A percentile compares a stretch with the other conserved stretches of the same genome.
Conservation (phyloP, 164 flowering plant species). For the Stephania japonica region DNA sequence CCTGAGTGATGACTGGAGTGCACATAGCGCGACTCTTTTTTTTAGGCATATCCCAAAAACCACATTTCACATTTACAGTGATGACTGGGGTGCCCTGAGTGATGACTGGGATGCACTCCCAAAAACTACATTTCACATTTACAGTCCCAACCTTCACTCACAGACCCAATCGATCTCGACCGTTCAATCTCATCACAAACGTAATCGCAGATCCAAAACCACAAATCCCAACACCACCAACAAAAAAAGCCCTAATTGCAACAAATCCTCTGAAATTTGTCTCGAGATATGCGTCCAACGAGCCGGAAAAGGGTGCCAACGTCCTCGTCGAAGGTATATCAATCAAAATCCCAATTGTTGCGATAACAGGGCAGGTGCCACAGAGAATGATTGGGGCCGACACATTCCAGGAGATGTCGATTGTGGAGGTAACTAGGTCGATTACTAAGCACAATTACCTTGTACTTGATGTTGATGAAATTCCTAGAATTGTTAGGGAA, state of each 20-base stretch:
- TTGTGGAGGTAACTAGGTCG: constrained; percentile 62
- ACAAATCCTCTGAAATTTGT: constrained; percentile 8
- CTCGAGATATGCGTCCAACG: constrained; percentile 38
- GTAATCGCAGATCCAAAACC: constrained; percentile 10
- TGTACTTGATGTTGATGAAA: constrained; percentile 54
- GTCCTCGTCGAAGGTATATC: constrained; percentile 70
- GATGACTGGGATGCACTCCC: no score
- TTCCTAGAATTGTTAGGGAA: constrained; percentile 49
- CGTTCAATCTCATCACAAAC: constrained; percentile 14
- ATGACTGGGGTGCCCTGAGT: no score
- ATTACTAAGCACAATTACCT: constrained; percentile 69
- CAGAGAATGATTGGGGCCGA: constrained; percentile 66
- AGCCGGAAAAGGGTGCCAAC: constrained; percentile 62
- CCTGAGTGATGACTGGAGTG: no score
- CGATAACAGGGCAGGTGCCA: constrained; percentile 68
- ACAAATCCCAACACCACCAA: no score
- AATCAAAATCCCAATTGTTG: constrained; percentile 48
- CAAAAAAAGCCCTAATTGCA: background rate
- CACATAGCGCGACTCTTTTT: no score
- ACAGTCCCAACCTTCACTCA: no score
- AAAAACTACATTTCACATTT: no score
- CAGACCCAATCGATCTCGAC: no score
- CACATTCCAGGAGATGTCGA: constrained; percentile 65
- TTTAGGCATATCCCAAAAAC: no score
- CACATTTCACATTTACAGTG: no score